A percentile compares a stretch with the other conserved stretches of the same genome.
These are phyloP conservation scores for Fraxinus xanthoxyloides DNA, from an alignment of 305 asterid species.

Conservation along the genomic window DNA sequence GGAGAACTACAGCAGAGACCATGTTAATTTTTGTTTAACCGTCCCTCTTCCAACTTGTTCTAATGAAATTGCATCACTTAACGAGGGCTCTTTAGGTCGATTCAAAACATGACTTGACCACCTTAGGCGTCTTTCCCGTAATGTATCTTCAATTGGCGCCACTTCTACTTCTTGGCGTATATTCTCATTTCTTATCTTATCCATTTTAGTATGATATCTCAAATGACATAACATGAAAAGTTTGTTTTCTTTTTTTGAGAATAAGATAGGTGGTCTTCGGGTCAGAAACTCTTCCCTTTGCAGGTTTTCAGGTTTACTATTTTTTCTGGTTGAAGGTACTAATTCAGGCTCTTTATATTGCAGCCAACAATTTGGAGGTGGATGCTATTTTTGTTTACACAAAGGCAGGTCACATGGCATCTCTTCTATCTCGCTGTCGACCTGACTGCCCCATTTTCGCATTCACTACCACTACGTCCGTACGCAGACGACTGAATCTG, in stretches of 20 bases:
- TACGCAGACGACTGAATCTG: conserved; percentile 89
- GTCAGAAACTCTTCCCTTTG: neutral
- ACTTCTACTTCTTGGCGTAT: neutral
- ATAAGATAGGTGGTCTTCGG: neutral
- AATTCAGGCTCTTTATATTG: conserved; percentile 26
- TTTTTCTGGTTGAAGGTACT: conserved; percentile 14
- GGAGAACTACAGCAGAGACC: neutral
- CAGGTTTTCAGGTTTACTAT: neutral
- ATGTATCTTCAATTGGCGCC: neutral
- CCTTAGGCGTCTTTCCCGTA: neutral
- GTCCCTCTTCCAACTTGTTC: neutral
- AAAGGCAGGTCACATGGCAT: conserved; percentile 91
- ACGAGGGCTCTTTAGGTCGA: neutral
- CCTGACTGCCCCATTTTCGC: conserved; percentile 99
- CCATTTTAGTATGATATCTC: neutral
- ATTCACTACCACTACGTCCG: conserved; percentile 81
- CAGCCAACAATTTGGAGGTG: conserved; percentile 92
- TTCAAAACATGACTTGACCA: neutral
- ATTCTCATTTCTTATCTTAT: neutral
- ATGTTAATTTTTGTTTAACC: neutral
- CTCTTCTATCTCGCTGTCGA: conserved; percentile 91
- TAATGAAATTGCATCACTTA: neutral
- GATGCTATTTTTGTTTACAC: conserved; percentile 97
- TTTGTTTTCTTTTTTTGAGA: neutral
- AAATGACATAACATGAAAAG: neutral